Evolutionary conservation across 768 basidiomycete genomes (phyloP).

Genomic region (Mycena venus): DNA sequence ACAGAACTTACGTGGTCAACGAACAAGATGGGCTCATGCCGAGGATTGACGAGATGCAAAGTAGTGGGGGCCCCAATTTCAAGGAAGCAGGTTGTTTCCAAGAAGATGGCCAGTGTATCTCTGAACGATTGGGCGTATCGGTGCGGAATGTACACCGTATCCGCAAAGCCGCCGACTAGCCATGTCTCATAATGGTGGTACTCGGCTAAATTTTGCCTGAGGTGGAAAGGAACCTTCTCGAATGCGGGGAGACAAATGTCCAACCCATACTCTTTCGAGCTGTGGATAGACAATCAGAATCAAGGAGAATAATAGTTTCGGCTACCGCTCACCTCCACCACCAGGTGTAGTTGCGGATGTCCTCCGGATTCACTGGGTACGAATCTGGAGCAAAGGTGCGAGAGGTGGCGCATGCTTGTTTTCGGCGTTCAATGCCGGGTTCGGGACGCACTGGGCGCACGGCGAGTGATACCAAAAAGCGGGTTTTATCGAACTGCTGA

Average conservation of each 20-base stretch:
- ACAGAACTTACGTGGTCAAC: constrained; percentile 3
- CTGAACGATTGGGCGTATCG: not conserved
- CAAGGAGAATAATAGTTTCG: too few relatives aligned
- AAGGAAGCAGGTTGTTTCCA: constrained; percentile 5
- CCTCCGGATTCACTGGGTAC: constrained; percentile 8
- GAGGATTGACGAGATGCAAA: constrained; percentile 1
- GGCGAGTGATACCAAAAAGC: constrained; percentile 14
- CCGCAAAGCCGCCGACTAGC: not conserved
- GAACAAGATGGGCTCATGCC: not conserved
- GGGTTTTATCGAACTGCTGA: not conserved
- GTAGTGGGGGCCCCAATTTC: constrained; percentile 7
- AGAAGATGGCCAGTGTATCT: constrained; percentile 6
- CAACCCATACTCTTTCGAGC: not conserved
- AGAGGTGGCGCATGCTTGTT: not conserved
- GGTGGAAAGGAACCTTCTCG: not conserved
- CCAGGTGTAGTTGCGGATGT: not conserved
- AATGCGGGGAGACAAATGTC: not conserved
- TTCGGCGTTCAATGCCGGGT: not conserved
- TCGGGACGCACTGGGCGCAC: constrained; percentile 1
- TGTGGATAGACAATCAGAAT: too few relatives aligned
- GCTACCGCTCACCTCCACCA: too few relatives aligned
- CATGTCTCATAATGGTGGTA: not conserved
- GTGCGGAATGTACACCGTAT: constrained; percentile 5
- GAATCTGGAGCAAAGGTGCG: not conserved
- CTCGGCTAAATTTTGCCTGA: not conserved